Evolutionary conservation across 208 protist species (phyloP).

Genomic region (Strigomonas galati): DNA sequence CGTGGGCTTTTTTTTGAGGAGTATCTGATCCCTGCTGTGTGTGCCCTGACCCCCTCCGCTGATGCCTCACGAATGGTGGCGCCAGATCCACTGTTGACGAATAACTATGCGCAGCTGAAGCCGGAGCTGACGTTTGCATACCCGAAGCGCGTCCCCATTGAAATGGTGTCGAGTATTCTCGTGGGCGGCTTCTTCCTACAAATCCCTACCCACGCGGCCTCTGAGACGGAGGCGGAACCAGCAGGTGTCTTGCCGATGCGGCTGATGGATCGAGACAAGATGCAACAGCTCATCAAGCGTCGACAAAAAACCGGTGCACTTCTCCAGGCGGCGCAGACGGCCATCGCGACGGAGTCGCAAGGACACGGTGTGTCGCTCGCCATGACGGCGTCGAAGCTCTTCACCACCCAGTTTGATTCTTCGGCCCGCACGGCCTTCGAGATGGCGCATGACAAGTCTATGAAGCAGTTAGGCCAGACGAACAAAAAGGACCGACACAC

Average conservation of each 20-base stretch:
- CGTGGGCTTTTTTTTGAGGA: slow-evolving; percentile 77
- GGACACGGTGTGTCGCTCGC: background rate
- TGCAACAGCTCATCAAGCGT: background rate
- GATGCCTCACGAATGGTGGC: slow-evolving; percentile 16
- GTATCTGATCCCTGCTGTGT: slow-evolving; percentile 37
- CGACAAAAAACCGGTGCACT: background rate
- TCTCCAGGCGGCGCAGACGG: background rate
- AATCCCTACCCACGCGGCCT: background rate
- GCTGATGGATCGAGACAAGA: slow-evolving; percentile 2
- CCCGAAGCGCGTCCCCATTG: slow-evolving; percentile 28
- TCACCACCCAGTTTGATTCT: slow-evolving; percentile 6
- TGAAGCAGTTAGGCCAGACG: background rate
- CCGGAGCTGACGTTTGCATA: slow-evolving; percentile 25
- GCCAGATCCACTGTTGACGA: slow-evolving; percentile 18
- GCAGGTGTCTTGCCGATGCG: background rate
- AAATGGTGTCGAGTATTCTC: slow-evolving; percentile 32
- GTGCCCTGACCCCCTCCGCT: background rate
- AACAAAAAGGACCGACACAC: background rate
- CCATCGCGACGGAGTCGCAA: background rate
- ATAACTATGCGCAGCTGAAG: background rate
- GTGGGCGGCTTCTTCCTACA: slow-evolving; percentile 1
- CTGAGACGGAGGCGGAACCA: background rate
- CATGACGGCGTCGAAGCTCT: slow-evolving; percentile 10
- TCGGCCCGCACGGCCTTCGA: background rate
- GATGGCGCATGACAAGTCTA: background rate